phyloP scores from a whole-genome alignment of 1,139 yeast genomes.

The Protomyces lactucae-debilis region DNA sequence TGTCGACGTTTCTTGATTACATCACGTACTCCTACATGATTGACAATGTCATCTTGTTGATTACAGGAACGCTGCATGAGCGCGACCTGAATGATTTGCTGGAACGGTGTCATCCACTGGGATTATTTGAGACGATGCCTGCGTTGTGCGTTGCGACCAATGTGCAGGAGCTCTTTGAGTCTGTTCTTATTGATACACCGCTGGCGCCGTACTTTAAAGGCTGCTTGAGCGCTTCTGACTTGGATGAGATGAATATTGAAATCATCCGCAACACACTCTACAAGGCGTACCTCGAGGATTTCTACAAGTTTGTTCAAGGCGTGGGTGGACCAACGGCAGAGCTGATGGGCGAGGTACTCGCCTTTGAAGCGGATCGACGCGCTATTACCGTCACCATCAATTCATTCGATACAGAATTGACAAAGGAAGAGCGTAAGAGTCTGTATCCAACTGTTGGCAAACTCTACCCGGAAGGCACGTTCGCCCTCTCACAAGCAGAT shows the following conservation, averaged over 20 bases:
- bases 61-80: constrained; percentile 94
- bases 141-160: constrained; percentile 92
- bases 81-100: constrained; percentile 83
- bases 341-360: constrained; percentile 69
- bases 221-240: constrained; percentile 85
- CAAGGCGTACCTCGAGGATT: constrained; percentile 89
- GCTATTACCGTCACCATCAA: constrained; percentile 86
- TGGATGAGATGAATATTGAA: constrained; percentile 93
- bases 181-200: constrained; percentile 96
- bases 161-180: constrained; percentile 81
- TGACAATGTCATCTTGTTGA: constrained; percentile 91
- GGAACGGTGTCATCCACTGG: constrained; percentile 89
- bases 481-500: constrained; percentile 66
- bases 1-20: constrained; percentile 78
- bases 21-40: constrained; percentile 97
- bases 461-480: constrained; percentile 70
- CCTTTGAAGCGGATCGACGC: constrained; percentile 93
- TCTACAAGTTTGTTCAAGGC: constrained; percentile 60
- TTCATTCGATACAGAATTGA: constrained; percentile 75
- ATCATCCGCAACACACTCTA: constrained; percentile 85
- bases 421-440: constrained; percentile 61
- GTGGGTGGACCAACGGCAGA: constrained; percentile 74
- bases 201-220: constrained; percentile 93
- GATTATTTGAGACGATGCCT: constrained; percentile 97
- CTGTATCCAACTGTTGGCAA: constrained; percentile 78